phyloP scores from a whole-genome alignment of 257 asterid genomes.

The Sherardia arvensis region DNA sequence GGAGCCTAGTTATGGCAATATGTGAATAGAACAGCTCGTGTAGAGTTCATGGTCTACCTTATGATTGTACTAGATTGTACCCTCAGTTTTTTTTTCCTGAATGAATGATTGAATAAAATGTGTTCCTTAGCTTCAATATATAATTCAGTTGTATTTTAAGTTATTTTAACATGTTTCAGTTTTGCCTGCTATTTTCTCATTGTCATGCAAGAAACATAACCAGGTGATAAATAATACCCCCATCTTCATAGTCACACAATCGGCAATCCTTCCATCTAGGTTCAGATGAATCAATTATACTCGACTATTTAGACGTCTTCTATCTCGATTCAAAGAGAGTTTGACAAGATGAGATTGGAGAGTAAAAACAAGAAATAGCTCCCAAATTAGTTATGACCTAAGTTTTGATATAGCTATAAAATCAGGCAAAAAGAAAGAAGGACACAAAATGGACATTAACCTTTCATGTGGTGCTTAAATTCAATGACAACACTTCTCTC shows the following conservation, averaged over 20 bases:
- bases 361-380: too few species aligned
- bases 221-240: background rate
- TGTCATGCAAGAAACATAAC: background rate
- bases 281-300: background rate
- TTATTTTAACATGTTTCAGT: too few species aligned
- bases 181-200: background rate
- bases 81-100: too few species aligned
- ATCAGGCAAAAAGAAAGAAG: background rate
- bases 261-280: background rate
- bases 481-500: background rate
- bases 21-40: too few species aligned
- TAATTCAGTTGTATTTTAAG: too few species aligned
- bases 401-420: background rate
- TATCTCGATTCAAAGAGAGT: background rate
- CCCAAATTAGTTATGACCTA: background rate
- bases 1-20: too few species aligned
- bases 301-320: background rate
- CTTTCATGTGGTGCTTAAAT: background rate
- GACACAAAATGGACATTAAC: background rate
- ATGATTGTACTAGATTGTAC: too few species aligned
- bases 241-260: background rate
- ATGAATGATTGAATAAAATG: too few species aligned
- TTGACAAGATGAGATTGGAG: background rate
- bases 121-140: too few species aligned
- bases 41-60: too few species aligned